These are phyloP conservation scores for Pleomassaria siparia DNA, from an alignment of 2,329 filamentous ascomycete genomes.

Conservation along the genomic window DNA sequence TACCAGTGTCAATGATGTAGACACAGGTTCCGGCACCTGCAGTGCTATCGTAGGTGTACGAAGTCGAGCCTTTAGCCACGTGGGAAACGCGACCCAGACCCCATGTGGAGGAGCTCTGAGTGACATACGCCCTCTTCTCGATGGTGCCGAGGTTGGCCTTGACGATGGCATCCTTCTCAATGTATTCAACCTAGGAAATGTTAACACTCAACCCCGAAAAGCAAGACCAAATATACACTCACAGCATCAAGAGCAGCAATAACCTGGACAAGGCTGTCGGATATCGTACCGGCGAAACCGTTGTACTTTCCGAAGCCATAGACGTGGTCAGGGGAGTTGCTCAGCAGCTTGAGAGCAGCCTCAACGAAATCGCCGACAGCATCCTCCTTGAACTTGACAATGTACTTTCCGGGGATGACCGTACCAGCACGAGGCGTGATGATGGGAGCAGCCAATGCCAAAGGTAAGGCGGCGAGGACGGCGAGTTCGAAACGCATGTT, in stretches of 20 bases:
- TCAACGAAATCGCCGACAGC: constrained; percentile 31
- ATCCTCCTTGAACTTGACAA: constrained; percentile 49
- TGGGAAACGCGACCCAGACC: constrained; percentile 47
- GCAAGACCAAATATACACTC: constrained; percentile 8
- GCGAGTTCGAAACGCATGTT: constrained; percentile 43
- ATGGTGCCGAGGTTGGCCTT: constrained; percentile 16
- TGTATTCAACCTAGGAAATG: constrained; percentile 36
- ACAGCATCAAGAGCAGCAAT: constrained; percentile 35
- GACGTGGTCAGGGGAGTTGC: constrained; percentile 33
- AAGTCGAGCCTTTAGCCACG: constrained; percentile 25
- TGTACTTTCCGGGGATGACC: constrained; percentile 47
- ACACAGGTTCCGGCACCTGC: constrained; percentile 50
- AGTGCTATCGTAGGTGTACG: constrained; percentile 44
- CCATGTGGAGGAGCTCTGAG: constrained; percentile 44
- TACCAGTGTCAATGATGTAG: constrained; percentile 68
- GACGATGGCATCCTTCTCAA: constrained; percentile 44
- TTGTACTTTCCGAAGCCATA: constrained; percentile 44
- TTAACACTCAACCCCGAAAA: constrained; percentile 10
- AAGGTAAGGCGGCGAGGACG: constrained; percentile 41
- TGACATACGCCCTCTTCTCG: constrained; percentile 39
- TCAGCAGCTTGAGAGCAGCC: constrained; percentile 26
- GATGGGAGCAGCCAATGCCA: constrained; percentile 46
- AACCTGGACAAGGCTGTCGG: constrained; percentile 29
- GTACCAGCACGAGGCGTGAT: constrained; percentile 39
- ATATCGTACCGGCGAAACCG: constrained; percentile 42